These are phyloP conservation scores for Austroboletus niveus DNA, from an alignment of 1,284 basidiomycete species.

Conservation along the genomic window DNA sequence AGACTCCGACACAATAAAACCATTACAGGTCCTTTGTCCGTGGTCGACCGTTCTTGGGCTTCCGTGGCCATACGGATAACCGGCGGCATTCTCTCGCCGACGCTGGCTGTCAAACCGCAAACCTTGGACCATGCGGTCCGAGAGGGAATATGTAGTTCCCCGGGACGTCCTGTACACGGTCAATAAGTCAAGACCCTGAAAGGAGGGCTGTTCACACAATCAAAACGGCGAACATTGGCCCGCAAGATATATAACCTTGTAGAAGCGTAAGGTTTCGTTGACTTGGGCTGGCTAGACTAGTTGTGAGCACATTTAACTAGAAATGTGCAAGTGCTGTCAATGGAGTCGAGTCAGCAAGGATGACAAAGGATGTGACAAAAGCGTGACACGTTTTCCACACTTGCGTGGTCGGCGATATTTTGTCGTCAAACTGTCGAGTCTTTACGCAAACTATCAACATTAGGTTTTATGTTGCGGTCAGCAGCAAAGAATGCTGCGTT, in stretches of 20 bases:
- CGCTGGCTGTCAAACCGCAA: background rate
- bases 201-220: background rate
- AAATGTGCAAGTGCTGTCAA: background rate
- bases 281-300: background rate
- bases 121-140: background rate
- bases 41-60: background rate
- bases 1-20: conserved; percentile 5
- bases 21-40: conserved; percentile 3
- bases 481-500: conserved; percentile 28
- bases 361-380: background rate
- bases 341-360: background rate
- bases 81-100: too few relatives aligned
- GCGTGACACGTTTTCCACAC: background rate
- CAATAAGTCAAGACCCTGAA: background rate
- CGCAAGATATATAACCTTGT: background rate
- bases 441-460: conserved; percentile 11
- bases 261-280: background rate
- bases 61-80: background rate
- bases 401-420: background rate
- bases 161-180: background rate
- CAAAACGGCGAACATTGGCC: background rate
- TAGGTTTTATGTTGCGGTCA: conserved; percentile 32
- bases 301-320: background rate
- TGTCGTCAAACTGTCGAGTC: background rate
- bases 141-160: too few relatives aligned